Conservation (phyloP, 352 stramenopile species). For the Elongisporangium senticosum region DNA sequence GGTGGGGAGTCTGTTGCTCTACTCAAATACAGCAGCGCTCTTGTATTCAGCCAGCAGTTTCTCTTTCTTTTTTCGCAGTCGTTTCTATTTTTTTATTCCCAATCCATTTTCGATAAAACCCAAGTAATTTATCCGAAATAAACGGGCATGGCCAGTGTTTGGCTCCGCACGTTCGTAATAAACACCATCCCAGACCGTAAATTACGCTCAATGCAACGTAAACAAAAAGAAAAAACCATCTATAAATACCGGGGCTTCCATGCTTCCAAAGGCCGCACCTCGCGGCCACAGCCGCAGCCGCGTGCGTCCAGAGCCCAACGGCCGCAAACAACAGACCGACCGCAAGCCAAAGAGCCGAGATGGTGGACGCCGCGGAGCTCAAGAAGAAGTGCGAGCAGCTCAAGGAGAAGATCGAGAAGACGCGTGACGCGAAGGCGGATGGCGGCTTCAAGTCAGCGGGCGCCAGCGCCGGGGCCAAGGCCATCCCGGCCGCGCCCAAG, state of each 20-base stretch:
- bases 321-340: conserved; percentile 1
- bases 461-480: conserved; percentile 53
- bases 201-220: not conserved
- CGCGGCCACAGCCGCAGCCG: too few relatives aligned
- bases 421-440: conserved; percentile 67
- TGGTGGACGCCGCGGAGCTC: conserved; percentile 70
- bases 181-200: not conserved
- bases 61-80: not conserved
- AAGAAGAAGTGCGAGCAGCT: conserved; percentile 87
- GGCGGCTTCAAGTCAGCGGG: conserved; percentile 72
- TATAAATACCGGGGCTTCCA: not conserved
- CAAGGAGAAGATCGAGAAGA: conserved; percentile 86
- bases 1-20: not conserved
- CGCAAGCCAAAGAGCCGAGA: conserved; percentile 9
- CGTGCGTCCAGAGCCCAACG: not conserved
- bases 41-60: not conserved
- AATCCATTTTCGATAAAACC: not conserved
- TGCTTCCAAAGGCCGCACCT: not conserved
- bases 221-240: not conserved
- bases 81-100: not conserved
- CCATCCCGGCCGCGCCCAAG: conserved; percentile 85
- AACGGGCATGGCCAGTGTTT: not conserved
- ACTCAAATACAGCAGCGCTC: not conserved
- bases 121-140: not conserved
- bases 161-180: not conserved